Evolutionary conservation across 495 filamentous ascomycete species (phyloP).

Genomic region (Xeromyces bisporus): DNA sequence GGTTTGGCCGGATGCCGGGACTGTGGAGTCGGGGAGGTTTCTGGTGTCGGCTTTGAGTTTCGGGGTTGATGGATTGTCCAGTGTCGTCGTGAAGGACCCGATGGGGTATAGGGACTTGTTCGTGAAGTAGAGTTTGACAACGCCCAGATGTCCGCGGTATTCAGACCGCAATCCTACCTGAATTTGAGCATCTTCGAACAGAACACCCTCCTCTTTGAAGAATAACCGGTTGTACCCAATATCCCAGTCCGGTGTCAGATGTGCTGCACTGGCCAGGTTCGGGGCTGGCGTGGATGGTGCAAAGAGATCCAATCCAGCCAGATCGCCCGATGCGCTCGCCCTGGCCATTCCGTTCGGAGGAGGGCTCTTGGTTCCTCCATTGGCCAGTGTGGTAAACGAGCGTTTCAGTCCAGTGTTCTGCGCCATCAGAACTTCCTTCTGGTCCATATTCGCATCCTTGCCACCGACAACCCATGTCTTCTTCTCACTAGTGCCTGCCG

Average conservation of each 20-base stretch:
- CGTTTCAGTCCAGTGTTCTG: constrained; percentile 74
- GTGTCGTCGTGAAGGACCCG: constrained; percentile 79
- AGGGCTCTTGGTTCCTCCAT: constrained; percentile 36
- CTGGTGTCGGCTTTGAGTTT: constrained; percentile 69
- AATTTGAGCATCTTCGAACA: constrained; percentile 90
- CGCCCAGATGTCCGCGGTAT: constrained; percentile 85
- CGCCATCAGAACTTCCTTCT: constrained; percentile 61
- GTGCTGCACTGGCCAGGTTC: constrained; percentile 82
- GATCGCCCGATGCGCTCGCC: constrained; percentile 35
- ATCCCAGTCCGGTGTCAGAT: constrained; percentile 90
- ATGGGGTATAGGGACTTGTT: constrained; percentile 79
- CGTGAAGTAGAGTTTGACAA: constrained; percentile 85
- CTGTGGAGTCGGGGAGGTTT: constrained; percentile 67
- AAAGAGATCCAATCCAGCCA: constrained; percentile 68
- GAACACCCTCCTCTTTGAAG: constrained; percentile 62
- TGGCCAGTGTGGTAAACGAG: constrained; percentile 47
- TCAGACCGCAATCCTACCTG: constrained; percentile 87
- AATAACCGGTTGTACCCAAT: constrained; percentile 75
- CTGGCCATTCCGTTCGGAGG: constrained; percentile 31
- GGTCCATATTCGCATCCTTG: constrained; percentile 76
- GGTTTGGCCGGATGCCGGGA: constrained; percentile 58
- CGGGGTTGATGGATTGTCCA: constrained; percentile 61
- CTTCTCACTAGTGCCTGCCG: constrained; percentile 78
- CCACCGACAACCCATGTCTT: constrained; percentile 92
- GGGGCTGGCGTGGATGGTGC: constrained; percentile 40